Conservation (phyloP, 345 rosid species). For the Carallia brachiata region DNA sequence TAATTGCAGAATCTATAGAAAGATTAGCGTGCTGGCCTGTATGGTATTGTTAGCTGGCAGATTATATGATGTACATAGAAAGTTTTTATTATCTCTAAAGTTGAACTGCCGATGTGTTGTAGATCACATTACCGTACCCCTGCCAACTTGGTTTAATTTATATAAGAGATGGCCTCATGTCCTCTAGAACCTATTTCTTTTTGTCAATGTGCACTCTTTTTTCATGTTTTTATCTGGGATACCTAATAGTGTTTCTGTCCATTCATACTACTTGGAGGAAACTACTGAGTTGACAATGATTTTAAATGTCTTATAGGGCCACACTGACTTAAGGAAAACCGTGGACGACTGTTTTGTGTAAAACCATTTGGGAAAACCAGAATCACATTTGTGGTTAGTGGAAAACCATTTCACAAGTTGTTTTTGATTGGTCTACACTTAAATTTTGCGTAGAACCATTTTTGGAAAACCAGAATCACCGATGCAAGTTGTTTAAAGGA, state of each 20-base stretch:
- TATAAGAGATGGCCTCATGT: conserved; percentile 24
- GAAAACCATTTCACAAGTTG: too few relatives aligned
- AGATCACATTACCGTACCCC: conserved; percentile 35
- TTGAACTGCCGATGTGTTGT: conserved; percentile 40
- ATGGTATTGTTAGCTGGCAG: conserved; percentile 70
- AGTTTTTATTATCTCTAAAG: conserved; percentile 53
- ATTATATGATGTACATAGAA: conserved; percentile 72
- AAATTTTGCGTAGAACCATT: too few relatives aligned
- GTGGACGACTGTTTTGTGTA: too few relatives aligned
- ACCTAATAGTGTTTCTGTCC: conserved; percentile 13
- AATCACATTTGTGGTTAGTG: too few relatives aligned
- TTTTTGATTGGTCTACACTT: too few relatives aligned
- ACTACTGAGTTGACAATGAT: conserved; percentile 9
- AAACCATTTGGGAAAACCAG: too few relatives aligned
- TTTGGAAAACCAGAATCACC: too few relatives aligned
- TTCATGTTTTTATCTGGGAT: conserved; percentile 10
- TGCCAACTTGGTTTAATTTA: conserved; percentile 22
- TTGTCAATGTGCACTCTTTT: too few relatives aligned
- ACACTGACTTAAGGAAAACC: too few relatives aligned
- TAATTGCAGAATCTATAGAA: conserved; percentile 68
- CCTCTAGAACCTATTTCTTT: not conserved
- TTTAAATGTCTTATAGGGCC: not conserved
- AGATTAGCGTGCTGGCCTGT: conserved; percentile 63
- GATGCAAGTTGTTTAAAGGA: too few relatives aligned
- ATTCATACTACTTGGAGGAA: conserved; percentile 20